Evolutionary conservation across 2,329 filamentous ascomycete species (phyloP), one percentile per base, ranked within the genome.

Genomic region (Graphium sp.): DNA sequence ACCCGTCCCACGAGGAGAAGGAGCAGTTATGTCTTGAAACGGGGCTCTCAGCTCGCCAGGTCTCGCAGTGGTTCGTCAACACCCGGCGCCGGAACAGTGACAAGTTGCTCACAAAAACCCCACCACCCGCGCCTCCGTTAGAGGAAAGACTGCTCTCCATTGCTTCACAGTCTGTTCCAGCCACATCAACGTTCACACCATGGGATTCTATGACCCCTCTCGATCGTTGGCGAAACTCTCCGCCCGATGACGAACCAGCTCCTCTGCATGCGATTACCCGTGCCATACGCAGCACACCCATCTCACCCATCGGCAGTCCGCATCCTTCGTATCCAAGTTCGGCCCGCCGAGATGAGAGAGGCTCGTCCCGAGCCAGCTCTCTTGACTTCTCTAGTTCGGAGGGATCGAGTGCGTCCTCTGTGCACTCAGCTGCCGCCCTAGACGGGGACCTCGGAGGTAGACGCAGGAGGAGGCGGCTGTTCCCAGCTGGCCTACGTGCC

Each of bases 1-100:
- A 79, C 41, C 74, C 74, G 4, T 72, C 59, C 6, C 71, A 77
- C 24, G 57, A 66, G 26, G 68, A 78, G 37, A 74, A 74, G 37
- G 64, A 69, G 24, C 52, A 59, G 17, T 49, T 79, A 25, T 64
- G 67, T 39, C 47, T 55, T 16, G 53, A 61, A 30, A 78, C 73
- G 4, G 70, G 72, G 9, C 49, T 79, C 12, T 69, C 60, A 30
- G 52, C 63, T 18, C 65, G 53, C 21, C 74, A 79, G 40, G 72
- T 79, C 28, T 63, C 62, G n/a, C 77, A 77, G 40, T 79, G 74
- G 74, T 63, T 79, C 34, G 73, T 74, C 22, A 79, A 78, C 46
- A 70, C 71, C 29, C 61, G 73, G 31, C 59, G 74, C 35, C 58
- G 74, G 37, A 64, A 68, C 28, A 77, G 76, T 48, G 58, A 63